A percentile compares a stretch with the other conserved stretches of the same genome.
phyloP scores from a whole-genome alignment of 2,329 filamentous ascomycete genomes.

The Escovopsis sp. region DNA sequence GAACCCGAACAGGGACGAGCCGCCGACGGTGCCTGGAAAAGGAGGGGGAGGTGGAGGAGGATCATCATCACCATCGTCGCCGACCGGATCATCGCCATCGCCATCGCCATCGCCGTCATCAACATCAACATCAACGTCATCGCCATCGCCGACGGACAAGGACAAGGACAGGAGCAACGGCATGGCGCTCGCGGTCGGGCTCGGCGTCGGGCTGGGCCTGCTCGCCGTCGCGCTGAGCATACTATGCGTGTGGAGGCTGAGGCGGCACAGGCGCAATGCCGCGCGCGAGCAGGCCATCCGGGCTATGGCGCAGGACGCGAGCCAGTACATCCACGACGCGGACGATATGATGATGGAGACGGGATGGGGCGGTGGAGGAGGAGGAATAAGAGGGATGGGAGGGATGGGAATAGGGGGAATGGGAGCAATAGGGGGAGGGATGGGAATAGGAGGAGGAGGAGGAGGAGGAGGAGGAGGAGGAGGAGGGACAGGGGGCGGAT shows the following conservation, averaged over 20 bases:
- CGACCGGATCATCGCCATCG: too few relatives aligned
- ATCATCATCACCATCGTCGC: too few relatives aligned
- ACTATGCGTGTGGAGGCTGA: slow-evolving; percentile 37
- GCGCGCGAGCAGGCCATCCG: slow-evolving; percentile 32
- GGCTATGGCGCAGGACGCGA: slow-evolving; percentile 34
- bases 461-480: slow-evolving; percentile 26
- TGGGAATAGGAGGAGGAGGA: slow-evolving; percentile 23
- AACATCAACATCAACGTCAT: slow-evolving; percentile 2
- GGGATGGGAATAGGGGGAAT: too few relatives aligned
- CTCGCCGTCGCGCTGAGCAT: slow-evolving; percentile 30
- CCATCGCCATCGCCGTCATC: too few relatives aligned
- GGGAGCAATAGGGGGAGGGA: too few relatives aligned
- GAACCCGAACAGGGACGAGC: slow-evolving; percentile 22
- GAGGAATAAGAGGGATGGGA: too few relatives aligned
- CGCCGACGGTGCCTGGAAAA: neutral
- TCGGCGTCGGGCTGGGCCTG: slow-evolving; percentile 40
- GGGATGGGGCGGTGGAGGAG: slow-evolving; percentile 8
- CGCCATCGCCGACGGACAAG: slow-evolving; percentile 11
- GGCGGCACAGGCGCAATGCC: slow-evolving; percentile 19
- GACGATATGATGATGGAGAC: slow-evolving; percentile 32
- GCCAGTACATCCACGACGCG: slow-evolving; percentile 27
- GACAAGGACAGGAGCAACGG: slow-evolving; percentile 27
- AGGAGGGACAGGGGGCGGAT: slow-evolving; percentile 18
- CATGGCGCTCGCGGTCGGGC: slow-evolving; percentile 49
- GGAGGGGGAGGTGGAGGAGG: neutral